Percentiles rank a stretch among this genome's conserved stretches.
phyloP scores from a whole-genome alignment of 2,329 filamentous ascomycete genomes.

The Diaporthe helianthi region DNA sequence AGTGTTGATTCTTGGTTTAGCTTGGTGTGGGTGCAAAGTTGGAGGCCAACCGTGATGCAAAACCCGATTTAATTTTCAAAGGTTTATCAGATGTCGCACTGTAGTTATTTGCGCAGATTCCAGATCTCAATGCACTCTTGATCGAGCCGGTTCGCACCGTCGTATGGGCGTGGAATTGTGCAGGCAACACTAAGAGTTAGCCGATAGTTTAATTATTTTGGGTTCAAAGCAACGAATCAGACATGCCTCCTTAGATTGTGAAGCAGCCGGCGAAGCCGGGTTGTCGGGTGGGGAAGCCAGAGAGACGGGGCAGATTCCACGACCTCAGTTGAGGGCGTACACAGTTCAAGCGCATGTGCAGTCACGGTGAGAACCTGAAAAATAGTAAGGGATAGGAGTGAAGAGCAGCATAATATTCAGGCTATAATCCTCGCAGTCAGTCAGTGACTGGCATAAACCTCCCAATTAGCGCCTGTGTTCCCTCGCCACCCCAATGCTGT shows the following conservation, averaged over 20 bases:
- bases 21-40: too few species aligned
- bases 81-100: too few species aligned
- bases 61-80: not conserved
- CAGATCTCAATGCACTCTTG: too few species aligned
- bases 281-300: not conserved
- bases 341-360: not conserved
- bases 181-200: not conserved
- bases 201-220: not conserved
- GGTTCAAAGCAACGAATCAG: not conserved
- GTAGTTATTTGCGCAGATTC: too few species aligned
- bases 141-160: not conserved
- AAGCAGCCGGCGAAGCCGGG: not conserved
- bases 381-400: not conserved
- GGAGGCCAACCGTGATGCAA: too few species aligned
- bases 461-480: not conserved
- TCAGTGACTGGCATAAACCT: not conserved
- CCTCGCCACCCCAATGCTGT: not conserved
- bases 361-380: not conserved
- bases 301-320: too few species aligned
- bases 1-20: not conserved
- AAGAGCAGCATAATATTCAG: slow-evolving; percentile 14
- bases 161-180: not conserved
- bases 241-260: too few species aligned
- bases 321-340: too few species aligned
- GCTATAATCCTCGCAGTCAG: not conserved